phyloP scores from a whole-genome alignment of 208 protist species.

The Leishmania lainsoni region DNA sequence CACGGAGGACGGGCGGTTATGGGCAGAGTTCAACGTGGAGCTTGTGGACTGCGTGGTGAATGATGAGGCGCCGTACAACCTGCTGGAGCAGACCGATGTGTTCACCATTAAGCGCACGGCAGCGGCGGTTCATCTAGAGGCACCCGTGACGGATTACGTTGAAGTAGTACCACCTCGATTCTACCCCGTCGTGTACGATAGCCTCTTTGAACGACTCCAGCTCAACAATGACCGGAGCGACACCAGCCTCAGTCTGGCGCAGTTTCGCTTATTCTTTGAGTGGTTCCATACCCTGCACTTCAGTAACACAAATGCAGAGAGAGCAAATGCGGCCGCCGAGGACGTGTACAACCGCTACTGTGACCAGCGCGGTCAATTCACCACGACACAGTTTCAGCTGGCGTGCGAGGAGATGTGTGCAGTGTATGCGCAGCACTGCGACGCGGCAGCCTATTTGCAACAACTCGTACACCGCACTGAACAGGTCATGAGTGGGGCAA shows the following conservation, averaged over 20 bases:
- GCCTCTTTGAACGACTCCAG: slow-evolving; percentile 41
- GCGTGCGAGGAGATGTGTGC: slow-evolving; percentile 59
- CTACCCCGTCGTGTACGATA: slow-evolving; percentile 64
- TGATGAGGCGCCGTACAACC: slow-evolving; percentile 63
- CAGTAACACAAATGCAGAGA: slow-evolving; percentile 52
- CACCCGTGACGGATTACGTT: slow-evolving; percentile 61
- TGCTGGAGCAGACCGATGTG: slow-evolving; percentile 56
- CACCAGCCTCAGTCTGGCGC: slow-evolving; percentile 25
- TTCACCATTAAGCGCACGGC: slow-evolving; percentile 48
- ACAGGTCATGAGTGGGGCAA: slow-evolving; percentile 2
- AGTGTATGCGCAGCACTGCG: slow-evolving; percentile 44
- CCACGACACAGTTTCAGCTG: slow-evolving; percentile 46
- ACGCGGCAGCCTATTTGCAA: slow-evolving; percentile 57
- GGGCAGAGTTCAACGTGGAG: slow-evolving; percentile 42
- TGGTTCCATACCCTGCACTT: slow-evolving; percentile 81
- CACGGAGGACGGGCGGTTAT: slow-evolving; percentile 10
- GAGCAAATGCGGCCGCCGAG: slow-evolving; percentile 51
- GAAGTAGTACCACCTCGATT: slow-evolving; percentile 25
- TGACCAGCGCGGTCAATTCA: slow-evolving; percentile 51
- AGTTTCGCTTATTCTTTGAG: slow-evolving; percentile 74
- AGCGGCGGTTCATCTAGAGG: slow-evolving; percentile 40
- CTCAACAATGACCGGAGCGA: slow-evolving; percentile 18
- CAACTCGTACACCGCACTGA: slow-evolving; percentile 42
- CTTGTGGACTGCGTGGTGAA: slow-evolving; percentile 72
- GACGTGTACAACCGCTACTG: slow-evolving; percentile 55